phyloP scores from a whole-genome alignment of 2,329 filamentous ascomycete genomes.

The Biscogniauxia sp. region DNA sequence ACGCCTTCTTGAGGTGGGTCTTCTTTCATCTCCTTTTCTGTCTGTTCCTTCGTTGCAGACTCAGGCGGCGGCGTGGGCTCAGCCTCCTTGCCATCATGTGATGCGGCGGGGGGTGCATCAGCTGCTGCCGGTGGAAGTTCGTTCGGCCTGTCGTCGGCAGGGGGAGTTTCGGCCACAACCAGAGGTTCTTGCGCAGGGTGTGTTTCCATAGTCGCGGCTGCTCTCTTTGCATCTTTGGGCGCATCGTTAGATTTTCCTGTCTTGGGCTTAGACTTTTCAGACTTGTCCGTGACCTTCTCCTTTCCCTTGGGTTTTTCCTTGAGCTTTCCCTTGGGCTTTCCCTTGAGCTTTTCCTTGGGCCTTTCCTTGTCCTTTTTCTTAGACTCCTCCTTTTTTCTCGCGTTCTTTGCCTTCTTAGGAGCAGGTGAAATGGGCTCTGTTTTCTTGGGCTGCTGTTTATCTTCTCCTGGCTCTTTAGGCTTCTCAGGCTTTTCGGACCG shows the following conservation, averaged over 20 bases:
- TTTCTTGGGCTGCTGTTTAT: constrained; percentile 16
- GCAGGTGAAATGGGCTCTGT: constrained; percentile 14
- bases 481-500: constrained; percentile 7
- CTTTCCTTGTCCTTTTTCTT: background rate
- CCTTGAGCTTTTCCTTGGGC: background rate
- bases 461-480: constrained; percentile 12
- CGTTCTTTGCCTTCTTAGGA: constrained; percentile 13
- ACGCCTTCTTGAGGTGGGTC: background rate
- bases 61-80: background rate
- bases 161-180: constrained; percentile 1
- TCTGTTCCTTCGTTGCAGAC: constrained; percentile 1
- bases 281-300: constrained; percentile 1
- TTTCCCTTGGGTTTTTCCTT: background rate
- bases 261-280: constrained; percentile 5
- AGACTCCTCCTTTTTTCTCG: constrained; percentile 6
- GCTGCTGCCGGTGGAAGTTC: background rate
- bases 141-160: constrained; percentile 1
- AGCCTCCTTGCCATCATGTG: background rate
- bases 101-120: background rate
- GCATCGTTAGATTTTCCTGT: background rate
- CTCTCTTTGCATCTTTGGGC: constrained; percentile 3
- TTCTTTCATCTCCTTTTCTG: background rate
- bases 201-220: constrained; percentile 4
- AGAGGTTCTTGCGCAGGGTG: constrained; percentile 3
- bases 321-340: background rate